Evolutionary conservation across 495 filamentous ascomycete genomes (phyloP).

Genomic region (Thermochaetoides thermophila): DNA sequence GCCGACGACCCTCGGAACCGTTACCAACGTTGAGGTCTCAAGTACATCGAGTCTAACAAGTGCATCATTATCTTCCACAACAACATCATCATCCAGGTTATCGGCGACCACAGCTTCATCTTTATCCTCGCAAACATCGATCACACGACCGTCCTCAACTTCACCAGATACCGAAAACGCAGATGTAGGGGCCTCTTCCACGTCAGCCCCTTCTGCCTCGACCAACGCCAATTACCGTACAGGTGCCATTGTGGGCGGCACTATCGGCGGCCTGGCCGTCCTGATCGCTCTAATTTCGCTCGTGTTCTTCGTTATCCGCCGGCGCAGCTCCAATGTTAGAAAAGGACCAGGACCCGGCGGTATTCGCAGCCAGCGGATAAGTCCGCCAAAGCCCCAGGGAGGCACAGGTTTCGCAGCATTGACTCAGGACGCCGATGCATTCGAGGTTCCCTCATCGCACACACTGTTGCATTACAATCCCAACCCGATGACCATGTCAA

Average conservation of each 20-base stretch:
- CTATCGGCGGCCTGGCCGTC: conserved; percentile 11
- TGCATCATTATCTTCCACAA: conserved; percentile 8
- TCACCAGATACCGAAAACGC: conserved; percentile 8
- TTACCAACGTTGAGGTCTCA: too few relatives aligned
- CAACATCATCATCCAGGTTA: conserved; percentile 4
- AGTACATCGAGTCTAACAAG: too few relatives aligned
- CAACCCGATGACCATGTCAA: neutral
- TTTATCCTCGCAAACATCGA: conserved; percentile 3
- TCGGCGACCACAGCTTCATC: conserved; percentile 7
- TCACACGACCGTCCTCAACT: conserved; percentile 6
- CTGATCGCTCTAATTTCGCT: conserved; percentile 3
- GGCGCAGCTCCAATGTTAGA: conserved; percentile 21
- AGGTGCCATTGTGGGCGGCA: conserved; percentile 32
- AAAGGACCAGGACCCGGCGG: conserved; percentile 16
- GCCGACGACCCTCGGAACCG: conserved; percentile 23
- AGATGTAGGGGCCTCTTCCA: conserved; percentile 3
- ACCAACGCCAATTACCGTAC: conserved; percentile 14
- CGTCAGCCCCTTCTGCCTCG: conserved; percentile 4
- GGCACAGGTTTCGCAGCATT: conserved; percentile 15
- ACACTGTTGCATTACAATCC: neutral
- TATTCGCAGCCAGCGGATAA: conserved; percentile 19
- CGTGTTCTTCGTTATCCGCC: conserved; percentile 15
- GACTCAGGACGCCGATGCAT: conserved; percentile 12
- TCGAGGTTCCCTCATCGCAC: conserved; percentile 12
- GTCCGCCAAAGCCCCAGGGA: conserved; percentile 10